phyloP scores from a whole-genome alignment of 2,329 filamentous ascomycete species.

The Cytospora schulzeri region DNA sequence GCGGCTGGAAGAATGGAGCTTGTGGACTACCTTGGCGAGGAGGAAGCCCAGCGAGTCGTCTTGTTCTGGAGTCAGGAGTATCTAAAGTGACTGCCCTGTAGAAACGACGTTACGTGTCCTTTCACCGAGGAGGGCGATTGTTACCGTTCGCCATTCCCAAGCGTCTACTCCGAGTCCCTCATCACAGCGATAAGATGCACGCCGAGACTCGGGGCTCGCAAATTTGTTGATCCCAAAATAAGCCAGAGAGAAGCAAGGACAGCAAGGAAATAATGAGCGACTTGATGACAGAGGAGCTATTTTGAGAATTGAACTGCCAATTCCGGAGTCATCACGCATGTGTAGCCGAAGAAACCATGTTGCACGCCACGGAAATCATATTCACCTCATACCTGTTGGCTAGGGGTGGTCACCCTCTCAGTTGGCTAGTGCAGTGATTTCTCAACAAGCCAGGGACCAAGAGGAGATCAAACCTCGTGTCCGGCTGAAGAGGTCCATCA shows the following conservation, averaged over 20 bases:
- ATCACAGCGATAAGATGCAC: background rate
- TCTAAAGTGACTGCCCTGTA: background rate
- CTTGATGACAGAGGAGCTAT: background rate
- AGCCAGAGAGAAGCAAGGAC: background rate
- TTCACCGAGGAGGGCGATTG: background rate
- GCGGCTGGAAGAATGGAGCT: slow-evolving; percentile 32
- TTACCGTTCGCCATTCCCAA: background rate
- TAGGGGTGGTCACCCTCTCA: background rate
- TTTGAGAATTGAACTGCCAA: background rate
- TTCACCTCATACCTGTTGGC: background rate
- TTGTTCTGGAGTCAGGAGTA: slow-evolving; percentile 29
- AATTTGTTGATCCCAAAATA: background rate
- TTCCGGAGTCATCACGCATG: background rate
- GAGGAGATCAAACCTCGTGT: background rate
- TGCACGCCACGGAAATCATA: background rate
- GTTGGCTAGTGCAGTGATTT: background rate
- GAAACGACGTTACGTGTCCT: background rate
- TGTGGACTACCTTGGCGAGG: slow-evolving; percentile 33
- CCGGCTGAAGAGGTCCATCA: background rate
- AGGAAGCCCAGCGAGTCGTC: slow-evolving; percentile 33
- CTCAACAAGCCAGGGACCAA: background rate
- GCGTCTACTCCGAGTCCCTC: background rate
- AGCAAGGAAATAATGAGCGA: background rate
- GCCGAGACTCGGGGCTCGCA: background rate
- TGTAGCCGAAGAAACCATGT: background rate